Evolutionary conservation across 2,329 filamentous ascomycete species (phyloP).

Genomic region (Aspergillus brasiliensis): DNA sequence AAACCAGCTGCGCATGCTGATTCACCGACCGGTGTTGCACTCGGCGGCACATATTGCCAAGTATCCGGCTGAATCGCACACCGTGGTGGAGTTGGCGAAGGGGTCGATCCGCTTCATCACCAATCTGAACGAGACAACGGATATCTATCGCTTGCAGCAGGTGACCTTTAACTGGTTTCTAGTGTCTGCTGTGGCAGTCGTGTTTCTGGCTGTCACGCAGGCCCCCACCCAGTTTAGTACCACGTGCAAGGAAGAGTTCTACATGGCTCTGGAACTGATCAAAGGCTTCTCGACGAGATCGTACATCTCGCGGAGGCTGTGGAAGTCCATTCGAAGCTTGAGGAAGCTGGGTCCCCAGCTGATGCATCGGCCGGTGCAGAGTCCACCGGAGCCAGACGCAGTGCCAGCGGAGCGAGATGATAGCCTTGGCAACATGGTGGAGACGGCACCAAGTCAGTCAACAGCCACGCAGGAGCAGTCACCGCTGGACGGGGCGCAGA

Average conservation of each 20-base stretch:
- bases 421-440: neutral
- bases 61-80: slow-evolving; percentile 71
- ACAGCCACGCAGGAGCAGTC: slow-evolving; percentile 44
- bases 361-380: slow-evolving; percentile 24
- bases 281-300: slow-evolving; percentile 62
- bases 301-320: slow-evolving; percentile 62
- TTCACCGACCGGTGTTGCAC: slow-evolving; percentile 84
- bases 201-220: slow-evolving; percentile 66
- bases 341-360: slow-evolving; percentile 63
- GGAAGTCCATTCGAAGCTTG: slow-evolving; percentile 63
- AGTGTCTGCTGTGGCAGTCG: slow-evolving; percentile 62
- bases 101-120: slow-evolving; percentile 64
- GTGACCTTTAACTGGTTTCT: slow-evolving; percentile 68
- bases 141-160: slow-evolving; percentile 65
- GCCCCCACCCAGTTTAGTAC: slow-evolving; percentile 61
- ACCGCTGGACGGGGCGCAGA: slow-evolving; percentile 56
- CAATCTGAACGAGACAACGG: slow-evolving; percentile 60
- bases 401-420: neutral
- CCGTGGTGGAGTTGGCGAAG: slow-evolving; percentile 64
- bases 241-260: slow-evolving; percentile 64
- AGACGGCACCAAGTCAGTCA: neutral
- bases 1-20: slow-evolving; percentile 85
- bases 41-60: slow-evolving; percentile 72
- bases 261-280: slow-evolving; percentile 65
- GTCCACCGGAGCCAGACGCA: slow-evolving; percentile 7